Base-by-base conservation (phyloP, 495 filamentous ascomycete species). In the Annulohypoxylon stygium region DNA sequence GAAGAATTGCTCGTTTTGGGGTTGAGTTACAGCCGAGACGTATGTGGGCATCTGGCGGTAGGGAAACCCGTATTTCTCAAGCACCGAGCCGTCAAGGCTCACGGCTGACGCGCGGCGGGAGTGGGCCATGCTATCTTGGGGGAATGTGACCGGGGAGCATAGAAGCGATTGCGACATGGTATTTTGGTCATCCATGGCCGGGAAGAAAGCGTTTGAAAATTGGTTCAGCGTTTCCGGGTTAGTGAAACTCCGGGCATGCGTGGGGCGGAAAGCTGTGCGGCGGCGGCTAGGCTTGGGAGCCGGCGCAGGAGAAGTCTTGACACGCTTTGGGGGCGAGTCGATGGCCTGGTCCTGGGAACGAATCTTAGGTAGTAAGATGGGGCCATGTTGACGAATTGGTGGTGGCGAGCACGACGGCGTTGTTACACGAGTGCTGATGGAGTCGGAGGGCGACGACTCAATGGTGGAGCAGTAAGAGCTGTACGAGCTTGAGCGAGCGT, bases 321-420 rank as follows among this genome's bases (percentile, higher is more conserved):
- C 74, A 59, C 83, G 81, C 78, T 85, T 84, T 36, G 80, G 73
- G 23, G 81, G 74, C 26, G 81, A 79, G 41, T 75, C 78, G 67
- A 94, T 87, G 60, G 89, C 84, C 82, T 95, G 91, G 82, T 97
- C 94, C 79, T 97, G 93, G 67, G 88, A 88, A 54, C 94, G 88
- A 81, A 97, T 93, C 85, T 93, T 95, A 66, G 95, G 95, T 30
- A 98, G 86, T 60, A 98, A 86, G 30, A 92, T 83, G 37, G 93
- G 93, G 11, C 93, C 94, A 84, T 92, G 89, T 39, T 94, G 90
- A 25, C 91, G 86, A 73, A 94, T 89, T 62, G 94, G 94, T 26
- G 92, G 93, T 65, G 88, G 84, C 23, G 78, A 78, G 41, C 83
- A 82, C 50, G 85, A 84, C 18, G 94, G 93, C 37, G 92, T 95